Base-by-base conservation (phyloP, 305 asterid species). In the Solanum hybrid region DNA sequence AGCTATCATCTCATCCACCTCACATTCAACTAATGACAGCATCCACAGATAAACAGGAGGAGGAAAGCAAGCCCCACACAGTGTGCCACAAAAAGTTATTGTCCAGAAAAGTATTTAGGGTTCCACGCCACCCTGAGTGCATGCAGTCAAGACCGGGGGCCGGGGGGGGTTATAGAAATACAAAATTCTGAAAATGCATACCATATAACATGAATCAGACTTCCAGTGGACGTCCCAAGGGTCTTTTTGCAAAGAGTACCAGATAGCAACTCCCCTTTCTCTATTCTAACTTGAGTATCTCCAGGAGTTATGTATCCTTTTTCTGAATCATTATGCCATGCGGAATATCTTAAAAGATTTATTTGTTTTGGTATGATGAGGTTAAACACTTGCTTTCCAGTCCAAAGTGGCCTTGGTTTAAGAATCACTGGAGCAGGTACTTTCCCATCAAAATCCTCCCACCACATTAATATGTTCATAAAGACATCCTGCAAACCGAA, bases 361-460 rank as follows among this genome's bases (percentile, higher is more conserved):
- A 98, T 96, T 92, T 96, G 98, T 88, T 94, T 98, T 66, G 99
- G 99, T 90, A 98, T 98, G 90, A 98, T 98, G 29, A 98, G 94
- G 91, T 96, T 97, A 87, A 98, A 98, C 15, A 98, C 99, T 93
- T 98, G 99, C 86, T 98, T 98, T 81, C 99, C 99, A 11, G 99
- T 97, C 99, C 99, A 97, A 64, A 97, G 96, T 88, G 99, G 99
- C 91, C 96, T 96, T 24, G 99, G 99, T 90, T 97, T 97, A 93
- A 97, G 92, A 90, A 97, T 95, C 40, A 97, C 96, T 88, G 99
- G 99, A 87, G 99, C 98, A 14, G 99, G 99, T 75, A 97, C 94
- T 93, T 96, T 97, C 91, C 99, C 99, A 89, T 97, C 99, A 90
- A 97, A 97, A 95, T 97, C 99, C 92, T 96, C 99, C 99, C 99